Evolutionary conservation across 257 asterid genomes (phyloP), one percentile per base, ranked within the genome.

Genomic region (Penstemon newberryi): DNA sequence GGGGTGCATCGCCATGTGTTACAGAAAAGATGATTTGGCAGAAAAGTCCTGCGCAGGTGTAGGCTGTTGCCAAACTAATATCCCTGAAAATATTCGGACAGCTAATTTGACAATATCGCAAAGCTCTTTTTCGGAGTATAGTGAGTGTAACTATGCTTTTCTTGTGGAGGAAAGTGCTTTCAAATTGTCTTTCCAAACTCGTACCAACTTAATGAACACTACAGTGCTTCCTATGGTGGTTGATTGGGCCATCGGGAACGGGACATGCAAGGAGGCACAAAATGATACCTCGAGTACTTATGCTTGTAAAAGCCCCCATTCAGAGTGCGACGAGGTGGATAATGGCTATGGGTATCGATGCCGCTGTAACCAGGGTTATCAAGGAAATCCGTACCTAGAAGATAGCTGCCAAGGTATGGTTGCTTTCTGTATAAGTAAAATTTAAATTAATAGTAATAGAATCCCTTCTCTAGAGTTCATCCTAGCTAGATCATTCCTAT

Each of bases 211-310:
- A 42, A 6, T 12, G n/a, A 9, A 19, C 37, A 63, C 6, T 5
- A 0, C 4, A 0, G 3, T 6, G 55, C 70, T 82, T 47, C 83
- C 82, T 1, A 41, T 76, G 44, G 75, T 74, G 38, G 60, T 71
- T 3, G 84, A 82, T 45, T 82, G 87, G 87, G 73, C 60, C 4
- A 53, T 82, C 41, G 82, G 77, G 18, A n/a, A 59, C 3, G 67
- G 11, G 4, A 54, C 69, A 3, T 79, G 87, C 19, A 52, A 58
- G 42, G 15, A 36, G 7, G 84, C 74, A 15, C 4, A 3, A 37
- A 49, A 56, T 3, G 51, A 69, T 15, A 72, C 5, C 11, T 5
- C 18, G 8, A 36, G 46, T 4, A 56, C 4, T 3, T 80, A 72
- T 59, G 82, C 63, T 6, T 81, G 83, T 60, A 66, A 38, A 15